Percentiles rank a stretch among this genome's conserved stretches.
Conservation (phyloP, 31 red algal species). For the Endocladia muricata region DNA sequence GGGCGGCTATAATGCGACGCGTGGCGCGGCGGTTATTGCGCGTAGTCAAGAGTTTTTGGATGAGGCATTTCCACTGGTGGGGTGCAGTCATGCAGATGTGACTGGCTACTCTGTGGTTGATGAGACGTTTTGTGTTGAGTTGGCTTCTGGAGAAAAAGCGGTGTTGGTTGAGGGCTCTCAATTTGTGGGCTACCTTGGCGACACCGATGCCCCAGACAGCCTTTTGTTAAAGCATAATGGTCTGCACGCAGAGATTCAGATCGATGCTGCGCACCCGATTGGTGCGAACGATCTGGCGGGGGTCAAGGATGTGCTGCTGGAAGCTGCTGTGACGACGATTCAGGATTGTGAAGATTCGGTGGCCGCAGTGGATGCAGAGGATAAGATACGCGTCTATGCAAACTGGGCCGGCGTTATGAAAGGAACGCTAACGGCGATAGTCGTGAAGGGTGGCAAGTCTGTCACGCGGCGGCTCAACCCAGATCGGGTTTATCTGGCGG, state of each 20-base stretch:
- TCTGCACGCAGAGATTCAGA: not conserved
- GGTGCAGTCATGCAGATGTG: not conserved
- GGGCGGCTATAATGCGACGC: not conserved
- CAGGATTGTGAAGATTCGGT: slow-evolving; percentile 17
- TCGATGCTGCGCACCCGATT: not conserved
- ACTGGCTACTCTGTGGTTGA: not conserved
- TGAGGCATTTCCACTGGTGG: not conserved
- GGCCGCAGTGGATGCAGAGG: slow-evolving; percentile 16
- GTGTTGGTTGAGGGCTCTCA: not conserved
- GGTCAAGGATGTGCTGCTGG: slow-evolving; percentile 3
- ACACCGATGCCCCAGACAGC: not conserved
- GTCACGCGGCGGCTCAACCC: not conserved
- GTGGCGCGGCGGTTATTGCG: slow-evolving; percentile 1
- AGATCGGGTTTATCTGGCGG: not conserved
- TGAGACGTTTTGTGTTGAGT: not conserved
- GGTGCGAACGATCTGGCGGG: not conserved
- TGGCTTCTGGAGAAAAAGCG: not conserved
- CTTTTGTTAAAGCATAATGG: not conserved
- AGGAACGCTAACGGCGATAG: not conserved
- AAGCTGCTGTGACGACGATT: slow-evolving; percentile 10
- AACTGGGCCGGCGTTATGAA: slow-evolving; percentile 13
- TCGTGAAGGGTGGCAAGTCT: not conserved
- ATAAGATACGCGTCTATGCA: slow-evolving; percentile 9
- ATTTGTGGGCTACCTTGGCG: not conserved
- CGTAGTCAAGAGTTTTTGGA: not conserved